A percentile compares a stretch with the other conserved stretches of the same genome.
These are phyloP conservation scores for Tetracladium setigerum DNA, from an alignment of 495 filamentous ascomycete genomes.

Conservation along the genomic window DNA sequence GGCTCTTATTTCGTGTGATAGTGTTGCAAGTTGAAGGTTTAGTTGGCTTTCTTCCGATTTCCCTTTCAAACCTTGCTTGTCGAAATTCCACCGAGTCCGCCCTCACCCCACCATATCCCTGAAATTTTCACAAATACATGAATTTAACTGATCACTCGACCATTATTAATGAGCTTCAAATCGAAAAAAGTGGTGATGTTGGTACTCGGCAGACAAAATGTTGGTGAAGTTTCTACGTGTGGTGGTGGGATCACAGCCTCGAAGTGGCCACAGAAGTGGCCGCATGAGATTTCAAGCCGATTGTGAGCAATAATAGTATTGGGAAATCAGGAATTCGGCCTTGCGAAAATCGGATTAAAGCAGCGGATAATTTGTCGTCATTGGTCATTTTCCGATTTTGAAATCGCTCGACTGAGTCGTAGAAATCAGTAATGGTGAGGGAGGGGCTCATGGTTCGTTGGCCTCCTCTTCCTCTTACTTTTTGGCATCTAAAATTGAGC, in stretches of 20 bases:
- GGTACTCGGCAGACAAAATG: too few relatives aligned
- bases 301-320: background rate
- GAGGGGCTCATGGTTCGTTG: conserved; percentile 25
- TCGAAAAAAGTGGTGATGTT: too few relatives aligned
- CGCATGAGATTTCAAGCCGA: conserved; percentile 21
- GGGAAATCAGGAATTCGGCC: conserved; percentile 38
- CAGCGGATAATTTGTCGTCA: conserved; percentile 56
- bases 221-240: too few relatives aligned
- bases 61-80: too few relatives aligned
- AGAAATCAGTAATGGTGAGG: conserved; percentile 53
- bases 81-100: too few relatives aligned
- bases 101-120: too few relatives aligned
- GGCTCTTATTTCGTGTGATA: conserved; percentile 60
- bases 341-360: conserved; percentile 50
- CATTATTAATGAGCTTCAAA: too few relatives aligned
- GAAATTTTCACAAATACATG: too few relatives aligned
- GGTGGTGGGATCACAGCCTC: too few relatives aligned
- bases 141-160: too few relatives aligned
- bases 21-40: conserved; percentile 36
- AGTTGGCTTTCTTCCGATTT: too few relatives aligned
- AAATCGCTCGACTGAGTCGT: conserved; percentile 2
- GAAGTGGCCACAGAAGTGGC: conserved; percentile 9
- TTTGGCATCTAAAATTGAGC: background rate
- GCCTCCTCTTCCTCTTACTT: conserved; percentile 18
- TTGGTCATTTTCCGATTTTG: conserved; percentile 22